phyloP scores from a whole-genome alignment of 148 eudicot species.

The Arbutus unedo region DNA sequence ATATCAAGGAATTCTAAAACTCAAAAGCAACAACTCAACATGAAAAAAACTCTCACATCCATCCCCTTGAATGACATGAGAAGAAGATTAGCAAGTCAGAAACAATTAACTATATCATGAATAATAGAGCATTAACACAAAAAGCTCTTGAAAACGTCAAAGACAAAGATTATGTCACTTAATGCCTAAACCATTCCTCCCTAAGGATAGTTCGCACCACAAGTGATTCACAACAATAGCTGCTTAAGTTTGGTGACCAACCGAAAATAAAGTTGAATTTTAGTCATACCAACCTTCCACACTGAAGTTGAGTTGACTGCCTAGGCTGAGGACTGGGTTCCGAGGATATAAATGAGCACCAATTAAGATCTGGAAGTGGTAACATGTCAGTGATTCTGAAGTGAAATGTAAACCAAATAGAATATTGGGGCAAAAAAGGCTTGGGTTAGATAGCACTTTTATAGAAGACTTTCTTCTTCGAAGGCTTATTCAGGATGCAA shows the following conservation, averaged over 20 bases:
- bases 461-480: not conserved
- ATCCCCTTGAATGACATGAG: not conserved
- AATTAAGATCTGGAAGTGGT: conserved; percentile 46
- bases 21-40: not conserved
- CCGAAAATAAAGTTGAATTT: not conserved
- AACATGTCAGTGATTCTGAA: conserved; percentile 2
- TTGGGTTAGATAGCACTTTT: not conserved
- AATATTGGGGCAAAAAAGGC: not conserved
- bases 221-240: not conserved
- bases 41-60: conserved; percentile 1
- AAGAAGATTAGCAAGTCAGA: not conserved
- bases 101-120: not conserved
- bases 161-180: not conserved
- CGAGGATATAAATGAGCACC: conserved; percentile 75
- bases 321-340: conserved; percentile 57
- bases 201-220: not conserved
- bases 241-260: not conserved
- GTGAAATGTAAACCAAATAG: not conserved
- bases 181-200: not conserved
- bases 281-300: conserved; percentile 49
- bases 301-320: conserved; percentile 54
- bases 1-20: not conserved
- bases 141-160: not conserved
- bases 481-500: not conserved
- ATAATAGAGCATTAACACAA: not conserved